Conservation (phyloP, 306 rosid genomes). For the Pueraria montana region DNA sequence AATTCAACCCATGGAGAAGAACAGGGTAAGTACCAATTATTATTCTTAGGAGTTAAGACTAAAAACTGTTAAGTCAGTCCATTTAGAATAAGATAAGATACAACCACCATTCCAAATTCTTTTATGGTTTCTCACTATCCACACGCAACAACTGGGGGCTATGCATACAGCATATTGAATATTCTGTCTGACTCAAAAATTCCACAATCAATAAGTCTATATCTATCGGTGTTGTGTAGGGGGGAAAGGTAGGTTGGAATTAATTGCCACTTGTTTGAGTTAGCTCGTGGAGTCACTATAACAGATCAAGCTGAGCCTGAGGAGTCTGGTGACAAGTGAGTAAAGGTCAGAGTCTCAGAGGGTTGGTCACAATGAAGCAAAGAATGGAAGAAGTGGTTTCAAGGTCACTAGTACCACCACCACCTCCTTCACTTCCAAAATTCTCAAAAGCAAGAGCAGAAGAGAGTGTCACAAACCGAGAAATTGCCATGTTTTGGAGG, state of each 20-base stretch:
- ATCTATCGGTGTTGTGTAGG: not conserved
- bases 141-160: constrained; percentile 32
- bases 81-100: not conserved
- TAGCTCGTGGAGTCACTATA: too few relatives aligned
- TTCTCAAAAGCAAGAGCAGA: constrained; percentile 44
- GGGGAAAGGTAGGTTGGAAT: constrained; percentile 64
- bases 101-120: constrained; percentile 53
- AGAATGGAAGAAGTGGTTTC: constrained; percentile 49
- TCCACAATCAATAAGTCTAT: constrained; percentile 9
- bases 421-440: constrained; percentile 65
- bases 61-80: not conserved
- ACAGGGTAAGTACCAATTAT: not conserved
- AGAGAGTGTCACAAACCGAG: constrained; percentile 76
- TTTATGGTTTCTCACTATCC: not conserved
- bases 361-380: constrained; percentile 43
- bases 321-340: too few relatives aligned
- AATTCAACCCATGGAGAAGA: not conserved
- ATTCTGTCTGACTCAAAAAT: constrained; percentile 31
- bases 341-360: not conserved
- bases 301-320: not conserved
- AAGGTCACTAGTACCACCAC: constrained; percentile 58
- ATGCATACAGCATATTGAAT: constrained; percentile 30
- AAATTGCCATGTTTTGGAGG: constrained; percentile 83
- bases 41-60: constrained; percentile 13
- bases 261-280: constrained; percentile 16